Evolutionary conservation across 345 rosid species (phyloP), one percentile per base, ranked within the genome.

Genomic region (Odontarrhena argentea): DNA sequence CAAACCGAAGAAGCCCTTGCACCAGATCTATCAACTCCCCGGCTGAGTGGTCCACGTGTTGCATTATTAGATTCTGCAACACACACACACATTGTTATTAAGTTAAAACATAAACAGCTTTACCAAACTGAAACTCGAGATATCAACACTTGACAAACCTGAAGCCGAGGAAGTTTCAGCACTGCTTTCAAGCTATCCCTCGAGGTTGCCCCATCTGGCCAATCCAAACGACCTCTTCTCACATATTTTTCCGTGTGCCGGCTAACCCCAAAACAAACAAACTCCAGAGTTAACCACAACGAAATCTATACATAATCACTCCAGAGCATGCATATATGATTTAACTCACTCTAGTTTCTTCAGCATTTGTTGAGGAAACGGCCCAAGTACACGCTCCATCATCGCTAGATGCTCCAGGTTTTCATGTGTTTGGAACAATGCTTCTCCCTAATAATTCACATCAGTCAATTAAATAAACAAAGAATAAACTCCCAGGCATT

Each of bases 371-470:
- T 74, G 81, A 4, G 96, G 96, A 50, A 91, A 40, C 1, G 91
- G 76, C 38, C 97, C 97, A 61, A 91, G 83, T 4, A 88, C 96
- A 43, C 91, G 77, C 60, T 91, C 96, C 97, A 91, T 88, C 97
- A 91, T 91, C 0, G 97, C 97, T 14, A 91, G 89, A 76, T 91
- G 97, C 75, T 91, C 97, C 70, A 91, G 63, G 70, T 91, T 88
- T 69, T 91, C 97, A 59, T 91, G 97, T 11, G 96, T 91, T 76
- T 91, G 97, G 75, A 88, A 91, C 69, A 91, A 79, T 55, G 97
- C 97, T 76, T 91, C 97, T 18, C 97, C 97, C 97, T 91, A 58
- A 28, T 13, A 25, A 68, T 24, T 11, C 52, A 62, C 7, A 38
- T 40, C 9, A 32, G 46, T 67, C 53, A 38, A 9, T 32, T 36